Evolutionary conservation across 75 land plant genomes (phyloP).

Genomic region (Sequoia sempervirens): DNA sequence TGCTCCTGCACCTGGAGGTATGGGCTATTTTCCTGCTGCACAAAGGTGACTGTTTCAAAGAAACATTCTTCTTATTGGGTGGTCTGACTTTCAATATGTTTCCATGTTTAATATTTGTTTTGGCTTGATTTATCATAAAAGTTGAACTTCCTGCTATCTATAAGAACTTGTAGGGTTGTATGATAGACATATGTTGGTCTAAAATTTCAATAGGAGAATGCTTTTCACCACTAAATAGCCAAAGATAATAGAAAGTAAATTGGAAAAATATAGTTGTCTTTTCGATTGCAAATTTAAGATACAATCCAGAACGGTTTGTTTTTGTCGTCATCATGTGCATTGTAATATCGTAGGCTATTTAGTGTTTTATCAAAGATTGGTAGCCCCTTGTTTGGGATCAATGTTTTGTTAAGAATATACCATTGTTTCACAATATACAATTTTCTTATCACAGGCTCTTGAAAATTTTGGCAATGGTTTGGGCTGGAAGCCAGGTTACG

Average conservation of each 20-base stretch:
- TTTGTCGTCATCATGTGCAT: not conserved
- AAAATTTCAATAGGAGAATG: not conserved
- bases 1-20: constrained; percentile 63
- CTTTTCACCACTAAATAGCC: not conserved
- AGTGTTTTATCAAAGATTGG: not conserved
- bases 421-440: not conserved
- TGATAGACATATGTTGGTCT: not conserved
- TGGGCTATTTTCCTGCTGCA: constrained; percentile 77
- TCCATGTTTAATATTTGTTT: not conserved
- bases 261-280: too few species aligned
- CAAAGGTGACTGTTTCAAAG: constrained; percentile 41
- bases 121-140: not conserved
- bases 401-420: not conserved
- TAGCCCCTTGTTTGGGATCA: not conserved
- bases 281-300: not conserved
- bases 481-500: constrained; percentile 93
- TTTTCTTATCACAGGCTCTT: constrained; percentile 46
- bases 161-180: not conserved
- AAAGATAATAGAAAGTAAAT: not conserved
- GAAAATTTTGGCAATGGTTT: constrained; percentile 78
- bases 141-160: not conserved
- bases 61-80: not conserved
- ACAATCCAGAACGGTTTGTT: not conserved
- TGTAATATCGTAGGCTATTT: not conserved
- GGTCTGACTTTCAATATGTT: not conserved